Percentiles rank a stretch among this genome's conserved stretches.
phyloP scores from a whole-genome alignment of 1,284 basidiomycete species.

The Ustilago tritici region DNA sequence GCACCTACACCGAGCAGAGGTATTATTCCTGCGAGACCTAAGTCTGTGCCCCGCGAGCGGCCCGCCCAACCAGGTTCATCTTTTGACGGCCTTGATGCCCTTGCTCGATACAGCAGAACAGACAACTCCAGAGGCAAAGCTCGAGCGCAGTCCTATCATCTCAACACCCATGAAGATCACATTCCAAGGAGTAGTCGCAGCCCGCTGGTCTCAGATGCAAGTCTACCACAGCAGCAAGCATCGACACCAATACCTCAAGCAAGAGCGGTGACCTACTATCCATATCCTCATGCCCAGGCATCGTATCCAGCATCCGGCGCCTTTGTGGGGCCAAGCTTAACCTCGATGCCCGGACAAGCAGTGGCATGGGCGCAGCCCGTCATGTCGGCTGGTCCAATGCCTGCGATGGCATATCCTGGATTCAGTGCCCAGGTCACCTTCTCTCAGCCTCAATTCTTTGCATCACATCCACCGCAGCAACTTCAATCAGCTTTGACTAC shows the following conservation, averaged over 20 bases:
- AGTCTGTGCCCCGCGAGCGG: constrained; percentile 1
- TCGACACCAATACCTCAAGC: constrained; percentile 4
- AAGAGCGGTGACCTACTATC: constrained; percentile 23
- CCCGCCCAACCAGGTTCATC: constrained; percentile 3
- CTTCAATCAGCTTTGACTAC: constrained; percentile 12
- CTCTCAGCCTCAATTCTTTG: constrained; percentile 41
- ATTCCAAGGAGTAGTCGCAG: neutral
- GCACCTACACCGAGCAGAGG: neutral
- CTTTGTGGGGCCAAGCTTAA: constrained; percentile 12
- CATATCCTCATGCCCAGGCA: constrained; percentile 18
- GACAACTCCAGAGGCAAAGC: constrained; percentile 33
- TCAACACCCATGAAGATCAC: neutral
- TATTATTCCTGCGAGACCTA: neutral
- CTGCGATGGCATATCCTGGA: constrained; percentile 31
- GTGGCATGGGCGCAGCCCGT: constrained; percentile 39
- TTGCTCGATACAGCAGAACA: constrained; percentile 13
- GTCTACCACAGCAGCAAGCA: neutral
- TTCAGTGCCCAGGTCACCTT: constrained; percentile 44
- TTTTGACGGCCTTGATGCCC: constrained; percentile 15
- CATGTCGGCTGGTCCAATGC: constrained; percentile 20
- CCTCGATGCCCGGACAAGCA: constrained; percentile 16
- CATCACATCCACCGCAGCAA: constrained; percentile 20
- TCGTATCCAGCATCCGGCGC: constrained; percentile 16
- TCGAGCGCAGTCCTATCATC: constrained; percentile 5
- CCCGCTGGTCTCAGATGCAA: neutral